Percentiles rank a stretch among this genome's conserved stretches.
phyloP scores from a whole-genome alignment of 352 stramenopile genomes.

The Pythium insidiosum region DNA sequence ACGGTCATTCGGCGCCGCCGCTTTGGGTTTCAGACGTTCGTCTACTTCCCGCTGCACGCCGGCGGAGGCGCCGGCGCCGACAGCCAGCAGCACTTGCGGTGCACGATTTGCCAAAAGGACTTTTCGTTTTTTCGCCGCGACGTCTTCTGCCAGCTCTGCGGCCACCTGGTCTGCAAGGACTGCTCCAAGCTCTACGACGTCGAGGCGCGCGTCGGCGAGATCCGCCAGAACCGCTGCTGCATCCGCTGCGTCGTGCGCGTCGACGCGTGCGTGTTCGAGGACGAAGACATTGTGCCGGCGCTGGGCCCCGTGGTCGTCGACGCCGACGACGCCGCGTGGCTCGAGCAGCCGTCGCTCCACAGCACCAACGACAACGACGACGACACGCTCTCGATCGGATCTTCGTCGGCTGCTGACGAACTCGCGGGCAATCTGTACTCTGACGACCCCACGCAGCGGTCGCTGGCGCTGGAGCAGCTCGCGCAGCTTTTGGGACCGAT shows the following conservation, averaged over 20 bases:
- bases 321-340: slow-evolving; percentile 31
- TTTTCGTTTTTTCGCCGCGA: slow-evolving; percentile 41
- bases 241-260: slow-evolving; percentile 46
- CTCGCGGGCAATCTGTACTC: slow-evolving; percentile 32
- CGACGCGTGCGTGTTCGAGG: slow-evolving; percentile 45
- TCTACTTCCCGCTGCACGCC: slow-evolving; percentile 38
- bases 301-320: slow-evolving; percentile 35
- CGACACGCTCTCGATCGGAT: slow-evolving; percentile 11
- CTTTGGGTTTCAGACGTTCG: slow-evolving; percentile 61
- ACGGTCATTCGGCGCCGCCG: slow-evolving; percentile 47
- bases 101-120: slow-evolving; percentile 37
- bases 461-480: slow-evolving; percentile 35
- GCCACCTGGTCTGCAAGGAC: slow-evolving; percentile 37
- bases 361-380: slow-evolving; percentile 28
- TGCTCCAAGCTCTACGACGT: slow-evolving; percentile 53
- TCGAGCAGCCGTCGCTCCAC: slow-evolving; percentile 16
- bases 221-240: slow-evolving; percentile 42
- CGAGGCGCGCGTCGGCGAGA: slow-evolving; percentile 28
- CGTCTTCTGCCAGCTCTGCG: slow-evolving; percentile 48
- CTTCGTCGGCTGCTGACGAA: slow-evolving; percentile 6
- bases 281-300: slow-evolving; percentile 39
- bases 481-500: slow-evolving; percentile 36
- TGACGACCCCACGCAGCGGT: slow-evolving; percentile 25
- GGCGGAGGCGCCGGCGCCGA: slow-evolving; percentile 7
- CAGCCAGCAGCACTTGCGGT: slow-evolving; percentile 19